These are phyloP conservation scores for Rusavskia elegans DNA, from an alignment of 495 filamentous ascomycete genomes.

Conservation along the genomic window DNA sequence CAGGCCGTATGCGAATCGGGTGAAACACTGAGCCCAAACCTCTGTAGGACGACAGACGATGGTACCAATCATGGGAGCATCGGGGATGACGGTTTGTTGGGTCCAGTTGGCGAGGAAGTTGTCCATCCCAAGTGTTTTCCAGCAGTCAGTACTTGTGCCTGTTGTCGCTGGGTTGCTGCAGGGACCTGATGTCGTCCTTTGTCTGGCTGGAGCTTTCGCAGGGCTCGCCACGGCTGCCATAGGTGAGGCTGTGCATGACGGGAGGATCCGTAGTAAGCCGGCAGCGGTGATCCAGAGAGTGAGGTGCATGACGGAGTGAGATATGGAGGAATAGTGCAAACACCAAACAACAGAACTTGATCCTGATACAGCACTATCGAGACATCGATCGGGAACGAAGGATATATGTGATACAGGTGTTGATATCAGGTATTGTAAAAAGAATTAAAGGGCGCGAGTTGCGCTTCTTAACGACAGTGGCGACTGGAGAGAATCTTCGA, in stretches of 20 bases:
- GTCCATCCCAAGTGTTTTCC: background rate
- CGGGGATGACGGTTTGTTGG: background rate
- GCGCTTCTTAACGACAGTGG: background rate
- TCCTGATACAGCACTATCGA: background rate
- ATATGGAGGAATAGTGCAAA: background rate
- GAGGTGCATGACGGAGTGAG: background rate
- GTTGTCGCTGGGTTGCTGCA: background rate
- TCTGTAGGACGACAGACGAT: background rate
- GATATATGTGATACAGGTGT: background rate
- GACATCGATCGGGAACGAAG: background rate
- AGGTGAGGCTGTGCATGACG: background rate
- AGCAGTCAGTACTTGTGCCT: background rate
- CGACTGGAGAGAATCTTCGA: background rate
- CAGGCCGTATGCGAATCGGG: background rate
- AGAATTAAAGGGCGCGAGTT: background rate
- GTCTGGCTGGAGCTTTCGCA: background rate
- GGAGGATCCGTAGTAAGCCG: background rate
- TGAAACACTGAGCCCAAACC: background rate
- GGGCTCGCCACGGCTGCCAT: background rate
- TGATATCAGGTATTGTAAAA: background rate
- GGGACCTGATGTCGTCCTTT: background rate
- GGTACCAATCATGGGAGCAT: background rate
- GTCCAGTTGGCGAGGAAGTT: background rate
- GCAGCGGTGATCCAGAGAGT: background rate
- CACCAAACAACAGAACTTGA: background rate